Base-by-base conservation (phyloP, 805 yeast species). In the Candida maesae region DNA sequence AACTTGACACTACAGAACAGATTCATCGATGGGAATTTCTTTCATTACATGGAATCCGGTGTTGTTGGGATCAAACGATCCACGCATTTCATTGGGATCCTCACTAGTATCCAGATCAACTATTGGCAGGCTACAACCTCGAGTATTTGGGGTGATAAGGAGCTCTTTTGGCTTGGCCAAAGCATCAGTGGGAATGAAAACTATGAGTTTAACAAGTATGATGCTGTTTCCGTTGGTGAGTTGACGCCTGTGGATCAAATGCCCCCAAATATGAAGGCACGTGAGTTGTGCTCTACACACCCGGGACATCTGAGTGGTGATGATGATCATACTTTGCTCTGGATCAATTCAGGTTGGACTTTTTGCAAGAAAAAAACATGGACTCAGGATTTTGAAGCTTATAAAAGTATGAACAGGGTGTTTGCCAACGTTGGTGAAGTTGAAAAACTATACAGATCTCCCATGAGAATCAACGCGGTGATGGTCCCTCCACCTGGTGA, bases 131-230 rank as follows among this genome's bases (percentile, higher is more conserved):
- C 70, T 12, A 64, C 72, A 23, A 52, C 63, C 7, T 67, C 74
- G 1, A 68, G 78, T n/a, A 66, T 82, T n/a, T 83, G 84, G 72
- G 95, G 95, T 33, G 95, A 84, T 49, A 84, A 84, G 52, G 93
- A 84, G 55, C 65, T 84, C 50, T 78, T 83, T 50, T 83, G 91
- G 91, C 53, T 84, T 25, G 86, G 85, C 3, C 75, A 79, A 58
- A 49, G 73, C 6, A 61, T 70, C 34, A 47, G 63, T 15, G 71
- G 70, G 14, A 58, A 64, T 34, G 63, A 58, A 40, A 60, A 61
- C 32, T 69, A 67, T 49, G 64, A 64, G 21, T 65, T 68, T 26
- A 62, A 67, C 49, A 58, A 65, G 32, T 46, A 56, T 27, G 64
- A 61, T 43, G 70, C 68, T 21, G 65, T 66, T 10, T 48, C 67